Base-by-base conservation (phyloP, 2,329 filamentous ascomycete species). In the Arachnomyces sp. region DNA sequence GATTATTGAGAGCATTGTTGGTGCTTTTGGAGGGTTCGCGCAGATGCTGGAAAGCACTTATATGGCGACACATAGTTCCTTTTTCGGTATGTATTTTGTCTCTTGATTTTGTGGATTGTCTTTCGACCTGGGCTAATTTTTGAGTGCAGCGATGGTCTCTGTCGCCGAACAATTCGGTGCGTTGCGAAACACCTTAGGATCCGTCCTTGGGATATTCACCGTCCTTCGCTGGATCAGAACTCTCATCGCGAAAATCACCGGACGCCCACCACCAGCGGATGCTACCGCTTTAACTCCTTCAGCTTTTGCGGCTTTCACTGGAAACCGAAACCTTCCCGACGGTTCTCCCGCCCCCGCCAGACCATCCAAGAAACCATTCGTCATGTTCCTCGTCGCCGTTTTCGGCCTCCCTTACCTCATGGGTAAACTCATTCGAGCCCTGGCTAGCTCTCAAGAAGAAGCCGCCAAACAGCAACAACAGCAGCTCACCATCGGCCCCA, bases 41-140 rank as follows among this genome's bases (percentile, higher is more conserved):
- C 92, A 98, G 70, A 98, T 98, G 92, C 75, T 98, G 18, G 92
- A 98, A 68, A 96, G 92, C 71, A 96, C 92, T 8, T 98, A 95
- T 56, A 98, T 98, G 93, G 92, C 93, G 21, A 98, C 92, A 0
- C 92, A 98, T 65, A 95, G 89, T 4, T 95, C 87, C 39, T 98
- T 98, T 66, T 98, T 96, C 57, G 89, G 88, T 95, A 76, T 55
- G 83, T 66, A 11, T 38, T n/a, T 25, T 31, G 8, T 37, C 28
- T 34, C 7, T 35, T 34, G 6, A 25, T 34, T 14, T 12, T 13
- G 17, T 17, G 12, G 18, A 28, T 29, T 18, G 15, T 47, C 48
- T 44, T 48, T 38, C 33, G 39, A 25, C 4, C 41, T 18, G 35
- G 40, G 53, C 49, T 12, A 25, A 28, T n/a, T 41, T 34, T 39